Evolutionary conservation across 2,329 filamentous ascomycete species (phyloP), one percentile per base, ranked within the genome.

Genomic region (Corinectria fuckeliana): DNA sequence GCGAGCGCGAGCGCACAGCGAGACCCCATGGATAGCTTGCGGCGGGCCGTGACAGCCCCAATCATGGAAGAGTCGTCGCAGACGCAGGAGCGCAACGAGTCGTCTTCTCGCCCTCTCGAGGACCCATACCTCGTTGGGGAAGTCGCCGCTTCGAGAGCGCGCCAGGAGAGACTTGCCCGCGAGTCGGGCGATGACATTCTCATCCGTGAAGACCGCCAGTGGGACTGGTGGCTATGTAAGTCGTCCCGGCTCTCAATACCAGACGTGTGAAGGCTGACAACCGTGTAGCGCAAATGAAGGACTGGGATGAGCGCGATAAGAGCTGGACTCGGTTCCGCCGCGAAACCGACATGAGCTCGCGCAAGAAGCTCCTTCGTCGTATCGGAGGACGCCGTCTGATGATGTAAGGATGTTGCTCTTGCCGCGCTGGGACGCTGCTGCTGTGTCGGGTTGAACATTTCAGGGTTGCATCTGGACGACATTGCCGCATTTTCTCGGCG

Each of bases 121-220:
- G 88, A 91, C 64, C 88, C 88, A 0, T 82, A 88, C 56, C 77
- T 91, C 9, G 88, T 91, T 2, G 88, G 88, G 30, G 87, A 90
- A 74, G 81, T 81, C 50, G 88, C 87, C 3, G 88, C 88, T 2
- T 78, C 80, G 9, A 74, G 80, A 61, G 86, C 87, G 7, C 79
- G 85, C 41, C 75, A 76, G n/a, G 84, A 85, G 69, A 79, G 88
- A 61, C 72, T 88, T 25, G 80, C 80, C n/a, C 77, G 82, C 51
- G 83, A 88, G 74, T 80, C 78, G 36, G 80, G 80, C 1, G 82
- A 83, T 23, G 84, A 85, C 58, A 74, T 86, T 39, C 74, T 89
- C 54, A 74, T 83, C 41, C 76, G 80, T 28, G 85, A 88, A 74
- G 84, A 88, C 64, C 76, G 78, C 59, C 78, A 84, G 47, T 88